These are phyloP conservation scores for Sphagnum contortum DNA, from an alignment of 225 moss, liverwort and hornwort species.

Conservation along the genomic window DNA sequence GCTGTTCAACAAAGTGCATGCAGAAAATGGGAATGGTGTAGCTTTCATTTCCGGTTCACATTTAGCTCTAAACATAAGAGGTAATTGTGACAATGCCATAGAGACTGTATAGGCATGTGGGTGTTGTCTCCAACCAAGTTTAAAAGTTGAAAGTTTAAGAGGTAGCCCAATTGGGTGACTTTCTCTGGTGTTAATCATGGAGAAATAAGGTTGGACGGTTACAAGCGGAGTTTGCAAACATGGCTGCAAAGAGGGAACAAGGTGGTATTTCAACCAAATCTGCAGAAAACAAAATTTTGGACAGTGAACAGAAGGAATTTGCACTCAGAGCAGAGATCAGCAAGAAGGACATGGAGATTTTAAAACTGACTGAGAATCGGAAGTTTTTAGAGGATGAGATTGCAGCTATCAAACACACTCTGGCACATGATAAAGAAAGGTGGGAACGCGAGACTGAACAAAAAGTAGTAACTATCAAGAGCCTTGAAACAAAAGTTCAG, in stretches of 20 bases:
- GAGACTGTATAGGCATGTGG: too few relatives aligned
- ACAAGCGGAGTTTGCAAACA: slow-evolving; percentile 32
- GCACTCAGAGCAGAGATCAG: slow-evolving; percentile 9
- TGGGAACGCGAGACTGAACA: slow-evolving; percentile 5
- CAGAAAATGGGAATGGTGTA: too few relatives aligned
- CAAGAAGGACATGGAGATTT: slow-evolving; percentile 28
- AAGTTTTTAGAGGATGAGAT: slow-evolving; percentile 33
- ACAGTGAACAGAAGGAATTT: slow-evolving; percentile 2
- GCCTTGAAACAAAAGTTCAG: slow-evolving; percentile 26
- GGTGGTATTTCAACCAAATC: slow-evolving; percentile 4
- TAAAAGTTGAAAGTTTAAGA: too few relatives aligned
- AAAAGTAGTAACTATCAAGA: slow-evolving; percentile 9
- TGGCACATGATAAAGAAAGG: slow-evolving; percentile 20
- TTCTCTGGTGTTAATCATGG: too few relatives aligned
- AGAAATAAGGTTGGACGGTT: slow-evolving; percentile 22
- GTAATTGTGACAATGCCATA: too few relatives aligned
- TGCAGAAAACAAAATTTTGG: neutral
- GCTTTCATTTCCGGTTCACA: too few relatives aligned
- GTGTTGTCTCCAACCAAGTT: too few relatives aligned
- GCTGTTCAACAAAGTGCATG: too few relatives aligned
- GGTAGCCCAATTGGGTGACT: too few relatives aligned
- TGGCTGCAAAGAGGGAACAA: slow-evolving; percentile 16
- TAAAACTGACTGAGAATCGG: slow-evolving; percentile 22
- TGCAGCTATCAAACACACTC: slow-evolving; percentile 11
- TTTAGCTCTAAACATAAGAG: too few relatives aligned